Evolutionary conservation across 768 basidiomycete species (phyloP).

Genomic region (Leccinum disarticulatum): DNA sequence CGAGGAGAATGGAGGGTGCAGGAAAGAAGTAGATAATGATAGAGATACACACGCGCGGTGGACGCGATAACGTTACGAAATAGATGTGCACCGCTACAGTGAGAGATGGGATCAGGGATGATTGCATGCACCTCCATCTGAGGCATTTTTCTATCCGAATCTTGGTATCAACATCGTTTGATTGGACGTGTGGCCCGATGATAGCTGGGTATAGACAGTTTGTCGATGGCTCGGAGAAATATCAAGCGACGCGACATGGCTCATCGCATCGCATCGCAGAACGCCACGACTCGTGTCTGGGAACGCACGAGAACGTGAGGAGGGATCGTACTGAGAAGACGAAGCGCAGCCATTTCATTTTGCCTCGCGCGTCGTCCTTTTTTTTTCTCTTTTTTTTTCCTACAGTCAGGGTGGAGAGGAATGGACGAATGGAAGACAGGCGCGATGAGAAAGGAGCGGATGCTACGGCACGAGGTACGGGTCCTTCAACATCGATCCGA

Average conservation of each 20-base stretch:
- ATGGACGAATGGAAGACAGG: neutral
- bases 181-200: neutral
- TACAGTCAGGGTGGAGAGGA: conserved; percentile 3
- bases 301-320: conserved; percentile 1
- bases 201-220: neutral
- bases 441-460: neutral
- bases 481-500: neutral
- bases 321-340: conserved; percentile 1
- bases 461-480: neutral
- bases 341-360: neutral
- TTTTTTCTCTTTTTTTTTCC: neutral
- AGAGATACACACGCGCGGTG: neutral
- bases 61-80: neutral
- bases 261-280: neutral
- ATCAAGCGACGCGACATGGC: neutral
- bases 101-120: conserved; percentile 2
- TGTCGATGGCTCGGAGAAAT: neutral
- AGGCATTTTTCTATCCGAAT: neutral
- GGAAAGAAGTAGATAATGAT: neutral
- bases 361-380: neutral
- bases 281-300: conserved; percentile 7
- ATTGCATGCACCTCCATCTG: neutral
- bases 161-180: neutral
- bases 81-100: neutral
- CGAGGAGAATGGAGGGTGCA: conserved; percentile 15